Conservation (phyloP, 495 filamentous ascomycete genomes). For the Lichenothelia convexa region DNA sequence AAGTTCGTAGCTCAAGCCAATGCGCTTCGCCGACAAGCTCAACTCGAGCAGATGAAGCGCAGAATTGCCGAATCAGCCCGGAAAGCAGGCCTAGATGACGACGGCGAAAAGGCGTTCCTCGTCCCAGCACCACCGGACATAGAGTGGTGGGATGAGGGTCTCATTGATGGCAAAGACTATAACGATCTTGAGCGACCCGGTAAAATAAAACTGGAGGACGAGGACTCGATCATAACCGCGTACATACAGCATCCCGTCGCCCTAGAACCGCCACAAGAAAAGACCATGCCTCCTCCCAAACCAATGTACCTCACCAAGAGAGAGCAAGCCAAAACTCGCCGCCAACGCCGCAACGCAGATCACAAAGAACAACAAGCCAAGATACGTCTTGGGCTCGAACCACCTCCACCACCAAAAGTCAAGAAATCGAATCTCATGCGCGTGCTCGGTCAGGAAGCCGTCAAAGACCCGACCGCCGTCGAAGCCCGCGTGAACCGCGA, state of each 20-base stretch:
- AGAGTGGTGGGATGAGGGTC: constrained; percentile 95
- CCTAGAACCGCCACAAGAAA: constrained; percentile 78
- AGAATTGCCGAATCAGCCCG: constrained; percentile 70
- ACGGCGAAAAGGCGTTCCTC: constrained; percentile 73
- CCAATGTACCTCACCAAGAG: constrained; percentile 83
- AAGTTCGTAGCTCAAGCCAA: constrained; percentile 92
- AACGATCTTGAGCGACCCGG: constrained; percentile 42
- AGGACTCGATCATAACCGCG: constrained; percentile 68
- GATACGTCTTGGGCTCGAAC: constrained; percentile 73
- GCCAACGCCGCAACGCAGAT: constrained; percentile 77
- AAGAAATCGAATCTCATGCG: constrained; percentile 95
- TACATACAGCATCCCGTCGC: constrained; percentile 92
- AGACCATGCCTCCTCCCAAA: constrained; percentile 57
- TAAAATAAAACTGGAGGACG: constrained; percentile 52
- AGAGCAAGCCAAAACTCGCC: constrained; percentile 79
- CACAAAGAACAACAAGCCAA: constrained; percentile 94
- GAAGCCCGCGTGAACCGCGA: constrained; percentile 84
- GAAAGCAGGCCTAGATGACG: constrained; percentile 79
- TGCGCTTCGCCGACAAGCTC: constrained; percentile 67
- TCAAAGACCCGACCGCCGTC: constrained; percentile 93
- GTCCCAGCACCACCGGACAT: constrained; percentile 69
- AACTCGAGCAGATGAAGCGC: constrained; percentile 85
- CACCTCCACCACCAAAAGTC: constrained; percentile 80
- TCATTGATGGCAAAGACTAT: constrained; percentile 60
- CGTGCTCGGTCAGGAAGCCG: constrained; percentile 89